Evolutionary conservation across 1,284 basidiomycete genomes (phyloP), one percentile per base, ranked within the genome.

Genomic region (Trichosporon sp.): DNA sequence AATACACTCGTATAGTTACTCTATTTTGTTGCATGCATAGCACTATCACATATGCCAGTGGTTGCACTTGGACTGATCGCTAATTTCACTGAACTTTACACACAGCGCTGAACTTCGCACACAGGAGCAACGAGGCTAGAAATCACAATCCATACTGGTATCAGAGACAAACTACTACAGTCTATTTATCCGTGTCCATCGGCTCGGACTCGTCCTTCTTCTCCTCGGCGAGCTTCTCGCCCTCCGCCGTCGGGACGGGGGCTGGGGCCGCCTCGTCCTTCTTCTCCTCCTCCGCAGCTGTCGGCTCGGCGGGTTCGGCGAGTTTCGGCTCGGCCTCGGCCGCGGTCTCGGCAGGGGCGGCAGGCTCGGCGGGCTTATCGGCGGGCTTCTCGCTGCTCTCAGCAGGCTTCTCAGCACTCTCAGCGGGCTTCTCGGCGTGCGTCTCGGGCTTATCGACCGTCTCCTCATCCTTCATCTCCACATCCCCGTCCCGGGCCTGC

Each of bases 141-240:
- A 63, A 37, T 37, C 31, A 63, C 59, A 63, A 63, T 63, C 32
- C 59, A 63, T 63, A 63, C 59, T 63, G 59, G 32, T 63, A 63
- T 63, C 59, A 63, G 32, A 35, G 14, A 37, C 6, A 10, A 63
- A 54, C 51, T n/a, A 63, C 59, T 63, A 35, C 59, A 63, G 59
- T 63, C 59, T 63, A 63, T 63, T 35, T 63, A 31, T 63, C 59
- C 16, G 59, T 63, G 59, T 63, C 59, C 59, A 63, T 38, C 7
- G 46, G 59, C 26, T 40, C 68, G 12, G 61, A 16, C 14, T 43
- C 61, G 26, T 65, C 63, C 31, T 64, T 65, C 16, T 48, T 65
- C 64, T 46, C 43, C 31, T 31, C 65, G 1, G 65, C 48, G 26
- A 26, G 26, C 26, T 26, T 26, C 11, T 48, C 5, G 6, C 11